Evolutionary conservation across 2,329 filamentous ascomycete species (phyloP), one percentile per base, ranked within the genome.

Genomic region (Colletotrichum limetticola): DNA sequence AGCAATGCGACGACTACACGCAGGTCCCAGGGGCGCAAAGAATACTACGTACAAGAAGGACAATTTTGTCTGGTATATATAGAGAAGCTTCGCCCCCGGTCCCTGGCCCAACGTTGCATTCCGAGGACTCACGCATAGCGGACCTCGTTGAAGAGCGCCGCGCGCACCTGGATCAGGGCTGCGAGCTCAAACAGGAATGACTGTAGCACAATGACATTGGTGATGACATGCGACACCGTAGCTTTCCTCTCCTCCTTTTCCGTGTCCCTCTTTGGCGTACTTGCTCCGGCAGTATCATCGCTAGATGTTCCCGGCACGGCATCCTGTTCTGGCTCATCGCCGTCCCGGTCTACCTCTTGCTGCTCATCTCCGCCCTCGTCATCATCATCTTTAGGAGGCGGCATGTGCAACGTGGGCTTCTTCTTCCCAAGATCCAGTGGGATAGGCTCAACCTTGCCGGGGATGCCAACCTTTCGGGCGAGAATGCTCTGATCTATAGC

Each of bases 121-220:
- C 49, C 32, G 35, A 14, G 55, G 30, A 2, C 46, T 75, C 78
- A 88, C 28, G 81, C 83, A 81, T 92, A 94, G 52, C 88, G 89
- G 30, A 95, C 91, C 80, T 96, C 94, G 66, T 92, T 92, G 82
- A 96, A 95, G 60, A 95, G 81, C 14, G 91, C 91, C 28, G 92
- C 93, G 67, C 94, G 87, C 46, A 93, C 91, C 80, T 96, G 93
- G 71, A 95, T 86, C 77, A 95, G 82, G 30, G 93, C 92, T 2
- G 93, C 91, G 68, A 96, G 82, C 81, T 97, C 94, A 62, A 96
- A 86, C 62, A 96, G 82, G 79, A 97, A 97, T 46, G 93, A 93
- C 80, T 97, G 94, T 70, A 95, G 85, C 63, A 96, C 89, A 71
- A 96, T 90, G 53, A 93, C 90, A 80, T 96, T 97, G 6, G 94